Evolutionary conservation across 179 eudicot genomes (phyloP), one percentile per base, ranked within the genome.

Genomic region (Spergularia azorica): DNA sequence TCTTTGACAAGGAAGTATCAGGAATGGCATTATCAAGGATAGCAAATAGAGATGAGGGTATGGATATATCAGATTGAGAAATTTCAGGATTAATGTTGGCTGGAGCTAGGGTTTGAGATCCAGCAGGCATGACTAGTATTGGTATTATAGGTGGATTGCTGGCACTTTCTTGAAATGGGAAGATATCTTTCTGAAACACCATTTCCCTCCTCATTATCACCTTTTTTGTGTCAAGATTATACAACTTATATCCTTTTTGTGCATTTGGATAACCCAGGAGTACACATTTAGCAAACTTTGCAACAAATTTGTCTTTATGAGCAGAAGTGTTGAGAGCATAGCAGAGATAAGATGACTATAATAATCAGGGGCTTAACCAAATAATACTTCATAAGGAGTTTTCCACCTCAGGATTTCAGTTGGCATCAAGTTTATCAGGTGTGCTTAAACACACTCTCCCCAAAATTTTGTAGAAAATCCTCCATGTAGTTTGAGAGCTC

Each of bases 181-280:
- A 71, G 2, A 26, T 13, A 6, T 18, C 1, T 71, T 71, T 48
- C 26, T 26, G 5, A 9, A 71, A 55, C 3, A 26, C 26, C 10
- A 71, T 62, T 26, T 71, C 63, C 32, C 63, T 71, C 13, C 13
- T 18, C 0, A 5, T 6, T 21, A 54, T 26, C 3, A 54, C 7
- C 20, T 55, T 6, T 0, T 71, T 54, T 9, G 46, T 54, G 7
- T 54, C 63, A 13, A 71, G 59, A 32, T 71, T 54, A 13, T 20
- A 13, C 0, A 71, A 6, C 15, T 54, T 71, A 9, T 71, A 71
- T 12, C 8, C 50, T 15, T 71, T 71, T 1, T 46, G 10, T 3
- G 57, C 58, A 68, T 21, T 54, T 1, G 74, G 74, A 32, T 71
- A 71, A 0, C 63, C 74, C 5, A 71, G 6, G 13, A 71, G 21